Conservation (phyloP, 305 asterid genomes). For the Plantago lanceolata region DNA sequence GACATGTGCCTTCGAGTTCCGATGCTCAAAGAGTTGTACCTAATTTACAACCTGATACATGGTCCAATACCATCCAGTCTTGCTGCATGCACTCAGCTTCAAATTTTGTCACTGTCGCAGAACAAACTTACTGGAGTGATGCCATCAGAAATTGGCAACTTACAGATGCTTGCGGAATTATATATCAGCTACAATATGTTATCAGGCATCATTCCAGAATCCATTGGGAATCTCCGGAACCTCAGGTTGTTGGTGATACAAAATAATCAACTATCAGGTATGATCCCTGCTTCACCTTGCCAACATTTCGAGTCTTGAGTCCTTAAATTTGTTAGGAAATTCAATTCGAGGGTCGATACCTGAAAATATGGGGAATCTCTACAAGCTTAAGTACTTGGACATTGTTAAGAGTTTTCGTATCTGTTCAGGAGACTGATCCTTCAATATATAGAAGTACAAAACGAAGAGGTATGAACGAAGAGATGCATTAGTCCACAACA, state of each 20-base stretch:
- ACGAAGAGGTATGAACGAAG: no score
- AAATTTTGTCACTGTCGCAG: neutral
- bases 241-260: neutral
- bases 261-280: conserved; percentile 13
- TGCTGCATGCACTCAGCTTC: conserved; percentile 10
- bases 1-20: conserved; percentile 11
- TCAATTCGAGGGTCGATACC: conserved; percentile 22
- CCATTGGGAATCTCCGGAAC: conserved; percentile 5
- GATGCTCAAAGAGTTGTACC: neutral
- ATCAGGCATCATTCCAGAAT: neutral
- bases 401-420: no score
- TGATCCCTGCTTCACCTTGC: conserved; percentile 13
- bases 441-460: no score
- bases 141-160: conserved; percentile 2
- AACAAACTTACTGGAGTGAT: neutral
- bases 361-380: conserved; percentile 29
- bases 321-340: neutral
- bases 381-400: conserved; percentile 9
- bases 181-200: conserved; percentile 1
- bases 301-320: conserved; percentile 14
- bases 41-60: neutral
- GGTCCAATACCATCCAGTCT: conserved; percentile 10
- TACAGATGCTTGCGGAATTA: neutral
- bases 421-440: no score
- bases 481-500: no score